phyloP scores from a whole-genome alignment of 2,329 filamentous ascomycete genomes.

The Cladosporium sphaerospermum region DNA sequence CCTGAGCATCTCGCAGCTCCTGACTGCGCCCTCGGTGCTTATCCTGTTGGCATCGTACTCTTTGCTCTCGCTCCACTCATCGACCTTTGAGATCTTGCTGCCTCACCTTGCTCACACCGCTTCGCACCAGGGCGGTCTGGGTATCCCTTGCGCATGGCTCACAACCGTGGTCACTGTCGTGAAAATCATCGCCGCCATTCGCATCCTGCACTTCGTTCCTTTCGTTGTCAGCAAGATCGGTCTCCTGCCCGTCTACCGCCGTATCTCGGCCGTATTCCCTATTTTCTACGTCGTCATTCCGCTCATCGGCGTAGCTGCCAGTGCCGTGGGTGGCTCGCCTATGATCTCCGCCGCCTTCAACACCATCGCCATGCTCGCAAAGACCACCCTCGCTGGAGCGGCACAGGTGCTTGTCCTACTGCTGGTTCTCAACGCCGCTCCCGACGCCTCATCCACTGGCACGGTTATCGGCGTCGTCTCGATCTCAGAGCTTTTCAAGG shows the following conservation, averaged over 20 bases:
- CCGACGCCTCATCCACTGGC: constrained; percentile 42
- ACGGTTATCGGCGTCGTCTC: constrained; percentile 45
- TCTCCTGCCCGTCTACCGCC: constrained; percentile 39
- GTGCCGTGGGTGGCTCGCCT: constrained; percentile 23
- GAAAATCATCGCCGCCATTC: constrained; percentile 35
- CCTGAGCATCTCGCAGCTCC: constrained; percentile 40
- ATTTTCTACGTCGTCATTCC: constrained; percentile 36
- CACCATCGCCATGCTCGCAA: constrained; percentile 36
- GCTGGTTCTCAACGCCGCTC: constrained; percentile 43
- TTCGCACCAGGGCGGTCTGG: constrained; percentile 40
- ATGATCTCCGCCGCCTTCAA: constrained; percentile 34
- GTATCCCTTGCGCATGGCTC: constrained; percentile 41
- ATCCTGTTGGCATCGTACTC: constrained; percentile 45
- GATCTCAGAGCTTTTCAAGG: constrained; percentile 41
- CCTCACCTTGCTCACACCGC: constrained; percentile 43
- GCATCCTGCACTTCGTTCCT: constrained; percentile 35
- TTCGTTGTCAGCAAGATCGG: constrained; percentile 33
- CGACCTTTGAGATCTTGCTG: constrained; percentile 46
- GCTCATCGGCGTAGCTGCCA: constrained; percentile 32
- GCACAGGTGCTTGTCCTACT: constrained; percentile 40
- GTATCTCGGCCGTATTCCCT: constrained; percentile 35
- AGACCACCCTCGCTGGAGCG: constrained; percentile 37
- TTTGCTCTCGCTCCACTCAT: constrained; percentile 51
- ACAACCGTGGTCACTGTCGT: constrained; percentile 37
- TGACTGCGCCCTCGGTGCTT: constrained; percentile 41